Percentiles rank a stretch among this genome's conserved stretches.
Conservation (phyloP, 306 rosid species). For the Lupinus albus region DNA sequence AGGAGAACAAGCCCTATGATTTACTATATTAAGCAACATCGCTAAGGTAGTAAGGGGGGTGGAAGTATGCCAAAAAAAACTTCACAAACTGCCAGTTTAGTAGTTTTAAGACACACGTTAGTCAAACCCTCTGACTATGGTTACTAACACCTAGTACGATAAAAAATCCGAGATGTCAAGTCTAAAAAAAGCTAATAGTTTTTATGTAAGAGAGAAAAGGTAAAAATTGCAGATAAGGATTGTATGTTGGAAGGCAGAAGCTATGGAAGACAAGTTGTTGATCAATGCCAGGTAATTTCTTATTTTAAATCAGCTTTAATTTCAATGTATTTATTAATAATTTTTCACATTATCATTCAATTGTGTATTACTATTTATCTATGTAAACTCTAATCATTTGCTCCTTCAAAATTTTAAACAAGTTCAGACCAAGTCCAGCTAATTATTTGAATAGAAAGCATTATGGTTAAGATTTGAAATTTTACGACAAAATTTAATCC, state of each 20-base stretch:
- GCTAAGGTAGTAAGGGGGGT: background rate
- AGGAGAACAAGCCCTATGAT: conserved; percentile 5
- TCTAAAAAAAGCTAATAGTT: background rate
- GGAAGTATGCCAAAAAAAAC: conserved; percentile 1
- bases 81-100: background rate
- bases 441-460: background rate
- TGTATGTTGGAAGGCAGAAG: background rate
- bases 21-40: conserved; percentile 20
- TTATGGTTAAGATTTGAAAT: background rate
- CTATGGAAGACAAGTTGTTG: background rate
- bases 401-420: background rate
- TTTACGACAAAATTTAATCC: background rate
- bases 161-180: background rate
- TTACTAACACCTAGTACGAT: background rate
- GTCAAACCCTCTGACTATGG: background rate
- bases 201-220: background rate
- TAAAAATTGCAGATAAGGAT: background rate
- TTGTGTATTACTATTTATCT: background rate
- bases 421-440: background rate
- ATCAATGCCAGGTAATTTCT: background rate
- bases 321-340: background rate
- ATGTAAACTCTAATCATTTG: background rate
- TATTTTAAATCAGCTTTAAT: no score
- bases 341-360: no score
- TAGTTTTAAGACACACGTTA: conserved; percentile 13